phyloP scores from a whole-genome alignment of 768 basidiomycete genomes.

The Tricholoma matsutake region DNA sequence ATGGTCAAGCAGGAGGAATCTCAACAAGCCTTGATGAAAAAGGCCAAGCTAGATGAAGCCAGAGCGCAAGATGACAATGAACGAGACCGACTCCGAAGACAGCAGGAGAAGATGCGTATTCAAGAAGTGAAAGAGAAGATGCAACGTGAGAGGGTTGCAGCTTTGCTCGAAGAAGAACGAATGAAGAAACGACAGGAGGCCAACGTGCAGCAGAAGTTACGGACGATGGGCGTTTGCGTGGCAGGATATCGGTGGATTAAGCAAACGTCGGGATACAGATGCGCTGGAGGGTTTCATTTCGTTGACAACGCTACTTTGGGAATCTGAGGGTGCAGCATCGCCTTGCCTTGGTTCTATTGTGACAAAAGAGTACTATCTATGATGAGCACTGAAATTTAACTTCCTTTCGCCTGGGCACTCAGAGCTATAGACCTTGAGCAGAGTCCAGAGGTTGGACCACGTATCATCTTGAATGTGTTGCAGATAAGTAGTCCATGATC shows the following conservation, averaged over 20 bases:
- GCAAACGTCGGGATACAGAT: conserved; percentile 16
- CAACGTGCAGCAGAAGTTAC: conserved; percentile 38
- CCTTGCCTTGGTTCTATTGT: no score
- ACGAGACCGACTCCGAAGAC: neutral
- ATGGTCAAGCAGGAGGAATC: neutral
- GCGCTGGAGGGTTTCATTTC: conserved; percentile 21
- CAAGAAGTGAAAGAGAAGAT: neutral
- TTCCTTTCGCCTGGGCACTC: no score
- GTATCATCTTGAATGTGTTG: no score
- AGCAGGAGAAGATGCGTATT: neutral
- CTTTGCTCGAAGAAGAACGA: conserved; percentile 1
- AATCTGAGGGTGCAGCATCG: neutral
- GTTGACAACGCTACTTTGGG: conserved; percentile 16
- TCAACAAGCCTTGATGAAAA: neutral
- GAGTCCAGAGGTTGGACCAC: no score
- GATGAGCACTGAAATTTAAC: no score
- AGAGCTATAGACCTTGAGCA: no score
- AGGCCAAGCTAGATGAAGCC: neutral
- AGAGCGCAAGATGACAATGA: neutral
- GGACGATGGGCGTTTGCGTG: conserved; percentile 46
- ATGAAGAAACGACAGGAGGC: conserved; percentile 30
- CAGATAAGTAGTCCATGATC: no score
- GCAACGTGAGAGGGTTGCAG: neutral
- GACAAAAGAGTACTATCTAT: no score
- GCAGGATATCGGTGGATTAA: conserved; percentile 18